A percentile compares a stretch with the other conserved stretches of the same genome.
phyloP scores from a whole-genome alignment of 768 basidiomycete genomes.

The Collybia mongolica region DNA sequence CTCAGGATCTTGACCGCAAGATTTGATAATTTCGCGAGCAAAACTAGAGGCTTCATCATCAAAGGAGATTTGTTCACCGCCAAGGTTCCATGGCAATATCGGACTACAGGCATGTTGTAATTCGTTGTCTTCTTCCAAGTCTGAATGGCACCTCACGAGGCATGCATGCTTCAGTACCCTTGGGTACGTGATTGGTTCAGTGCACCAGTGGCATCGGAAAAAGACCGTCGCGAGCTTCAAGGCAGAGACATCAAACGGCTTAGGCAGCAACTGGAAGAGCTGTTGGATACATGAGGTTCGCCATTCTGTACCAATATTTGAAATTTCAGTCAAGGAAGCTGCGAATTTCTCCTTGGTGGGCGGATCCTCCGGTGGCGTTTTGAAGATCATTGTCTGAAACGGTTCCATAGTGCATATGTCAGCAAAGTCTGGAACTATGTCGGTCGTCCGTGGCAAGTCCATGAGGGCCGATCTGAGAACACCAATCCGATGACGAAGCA shows the following conservation, averaged over 20 bases:
- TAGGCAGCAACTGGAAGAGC: constrained; percentile 15
- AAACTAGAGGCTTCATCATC: constrained; percentile 24
- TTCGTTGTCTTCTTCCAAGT: constrained; percentile 9
- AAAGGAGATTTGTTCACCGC: constrained; percentile 18
- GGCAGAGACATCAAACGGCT: not conserved
- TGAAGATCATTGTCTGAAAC: constrained; percentile 18
- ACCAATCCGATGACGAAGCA: not conserved
- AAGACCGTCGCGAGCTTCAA: constrained; percentile 29
- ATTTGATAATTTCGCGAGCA: constrained; percentile 19
- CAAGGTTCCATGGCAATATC: constrained; percentile 21
- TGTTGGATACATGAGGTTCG: constrained; percentile 16
- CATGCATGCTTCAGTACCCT: constrained; percentile 28
- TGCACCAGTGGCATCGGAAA: constrained; percentile 30
- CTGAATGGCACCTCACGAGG: constrained; percentile 6
- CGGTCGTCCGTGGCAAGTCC: not conserved
- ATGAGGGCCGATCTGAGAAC: not conserved
- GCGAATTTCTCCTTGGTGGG: constrained; percentile 8
- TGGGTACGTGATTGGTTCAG: constrained; percentile 28
- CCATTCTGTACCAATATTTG: constrained; percentile 16
- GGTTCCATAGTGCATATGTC: constrained; percentile 19
- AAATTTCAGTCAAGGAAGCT: constrained; percentile 6
- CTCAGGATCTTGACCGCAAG: constrained; percentile 26
- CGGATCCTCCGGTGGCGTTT: constrained; percentile 2
- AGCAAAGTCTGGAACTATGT: constrained; percentile 10
- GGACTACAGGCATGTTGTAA: not conserved